Evolutionary conservation across 1,139 yeast species (phyloP).

Genomic region (Taphrina confusa): DNA sequence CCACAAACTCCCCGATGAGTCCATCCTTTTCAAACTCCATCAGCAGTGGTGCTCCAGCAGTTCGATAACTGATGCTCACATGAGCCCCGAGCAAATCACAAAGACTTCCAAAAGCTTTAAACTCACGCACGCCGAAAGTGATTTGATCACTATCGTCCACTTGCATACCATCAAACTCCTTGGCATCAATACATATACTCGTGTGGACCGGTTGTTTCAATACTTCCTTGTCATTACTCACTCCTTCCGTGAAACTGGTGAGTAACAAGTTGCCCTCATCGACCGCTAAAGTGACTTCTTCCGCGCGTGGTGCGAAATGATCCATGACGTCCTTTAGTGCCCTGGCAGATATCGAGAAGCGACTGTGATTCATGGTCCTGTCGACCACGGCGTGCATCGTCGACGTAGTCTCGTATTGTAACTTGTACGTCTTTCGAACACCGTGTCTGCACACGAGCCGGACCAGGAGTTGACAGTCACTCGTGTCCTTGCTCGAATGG

Average conservation of each 20-base stretch:
- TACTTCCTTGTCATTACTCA: conserved; percentile 41
- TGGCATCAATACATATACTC: conserved; percentile 40
- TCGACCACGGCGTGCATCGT: conserved; percentile 41
- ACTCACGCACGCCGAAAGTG: conserved; percentile 45
- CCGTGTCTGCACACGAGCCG: conserved; percentile 37
- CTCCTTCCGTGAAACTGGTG: conserved; percentile 44
- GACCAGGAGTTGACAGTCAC: conserved; percentile 38
- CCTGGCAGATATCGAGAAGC: conserved; percentile 42
- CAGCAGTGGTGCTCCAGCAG: conserved; percentile 22
- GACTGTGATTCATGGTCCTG: conserved; percentile 39
- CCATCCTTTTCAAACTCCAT: conserved; percentile 27
- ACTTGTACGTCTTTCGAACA: conserved; percentile 42
- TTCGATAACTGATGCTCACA: neutral
- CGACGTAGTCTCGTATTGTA: conserved; percentile 43
- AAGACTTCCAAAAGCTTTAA: conserved; percentile 39
- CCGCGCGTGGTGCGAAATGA: conserved; percentile 44
- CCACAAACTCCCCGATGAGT: conserved; percentile 15
- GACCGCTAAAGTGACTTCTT: conserved; percentile 43
- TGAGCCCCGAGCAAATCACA: conserved; percentile 8
- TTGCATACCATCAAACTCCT: conserved; percentile 42
- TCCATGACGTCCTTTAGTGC: conserved; percentile 43
- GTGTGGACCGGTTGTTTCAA: conserved; percentile 45
- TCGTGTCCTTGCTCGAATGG: conserved; percentile 22
- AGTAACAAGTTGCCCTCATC: conserved; percentile 40
- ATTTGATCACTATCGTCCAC: conserved; percentile 41